Base-by-base conservation (phyloP, 1,139 yeast genomes). In the Hyphopichia pseudoburtonii region DNA sequence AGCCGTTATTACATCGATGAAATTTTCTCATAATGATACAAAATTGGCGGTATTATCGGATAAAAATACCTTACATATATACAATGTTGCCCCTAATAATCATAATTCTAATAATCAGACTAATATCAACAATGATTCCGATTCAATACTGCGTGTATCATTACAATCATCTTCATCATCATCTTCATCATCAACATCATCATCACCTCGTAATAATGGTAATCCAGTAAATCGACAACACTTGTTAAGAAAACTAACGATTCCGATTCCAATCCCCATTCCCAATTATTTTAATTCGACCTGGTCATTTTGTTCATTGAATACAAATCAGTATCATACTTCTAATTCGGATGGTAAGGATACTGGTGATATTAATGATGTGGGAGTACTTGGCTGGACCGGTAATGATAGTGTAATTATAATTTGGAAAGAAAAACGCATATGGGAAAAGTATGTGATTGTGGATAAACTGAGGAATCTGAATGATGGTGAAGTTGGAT, bases 241-340 rank as follows among this genome's bases (percentile, higher is more conserved):
- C 57, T 52, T 86, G 17, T 67, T 90, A 35, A 76, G 78, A 33
- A 76, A 72, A 40, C 49, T 86, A n/a, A 89, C 92, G 2, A 61
- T 84, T 8, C 74, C 92, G 2, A 61, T 84, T 8, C 74, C 86
- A 17, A 57, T 70, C 11, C 70, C 72, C 43, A 65, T 78, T 36
- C 88, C 92, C 19, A 71, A 76, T 35, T 90, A 90, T 57, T 86
- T 90, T 61, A 78, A 84, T 39, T 83, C 95, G 2, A 83, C 86
- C 11, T 90, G 97, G 97, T 83, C 95, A 32, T 86, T 85, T 63
- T 88, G 89, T 35, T 82, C 90, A 1, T 70, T 80, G n/a, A 84
- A 85, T 48, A 77, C 89, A 26, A 74, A 72, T 41, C 63, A 72
- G 39, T 55, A 66, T 39, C 73, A 68, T 43, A 40, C 52, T 3